Percentiles rank a stretch among this genome's conserved stretches.
These are phyloP conservation scores for Truncatella angustata DNA, from an alignment of 2,329 filamentous ascomycete genomes.

Conservation along the genomic window DNA sequence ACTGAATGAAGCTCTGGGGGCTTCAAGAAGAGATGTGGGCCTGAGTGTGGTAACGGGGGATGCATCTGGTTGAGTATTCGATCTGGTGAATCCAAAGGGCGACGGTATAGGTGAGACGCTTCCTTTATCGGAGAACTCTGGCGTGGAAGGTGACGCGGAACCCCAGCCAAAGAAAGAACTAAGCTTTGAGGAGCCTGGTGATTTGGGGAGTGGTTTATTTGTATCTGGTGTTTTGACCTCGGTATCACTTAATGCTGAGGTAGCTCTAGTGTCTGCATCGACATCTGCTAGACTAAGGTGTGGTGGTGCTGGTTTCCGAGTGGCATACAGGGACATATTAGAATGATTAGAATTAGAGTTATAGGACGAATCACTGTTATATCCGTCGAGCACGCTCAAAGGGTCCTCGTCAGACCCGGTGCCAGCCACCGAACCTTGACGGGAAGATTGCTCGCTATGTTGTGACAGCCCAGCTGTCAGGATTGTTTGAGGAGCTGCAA, in stretches of 20 bases:
- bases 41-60: slow-evolving; percentile 36
- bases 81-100: slow-evolving; percentile 43
- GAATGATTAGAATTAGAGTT: slow-evolving; percentile 33
- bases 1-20: slow-evolving; percentile 38
- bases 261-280: slow-evolving; percentile 29
- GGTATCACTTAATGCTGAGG: slow-evolving; percentile 16
- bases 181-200: slow-evolving; percentile 49
- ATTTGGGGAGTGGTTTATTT: slow-evolving; percentile 55
- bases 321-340: slow-evolving; percentile 45
- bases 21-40: slow-evolving; percentile 35
- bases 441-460: slow-evolving; percentile 41
- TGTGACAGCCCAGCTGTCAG: slow-evolving; percentile 41
- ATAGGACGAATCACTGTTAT: slow-evolving; percentile 31
- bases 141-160: slow-evolving; percentile 43
- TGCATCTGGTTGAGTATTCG: slow-evolving; percentile 38
- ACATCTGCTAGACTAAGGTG: slow-evolving; percentile 49
- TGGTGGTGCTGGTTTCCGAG: slow-evolving; percentile 49
- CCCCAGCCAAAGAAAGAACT: slow-evolving; percentile 55
- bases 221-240: slow-evolving; percentile 38
- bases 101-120: slow-evolving; percentile 47
- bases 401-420: slow-evolving; percentile 32
- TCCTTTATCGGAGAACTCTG: slow-evolving; percentile 49
- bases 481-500: slow-evolving; percentile 42
- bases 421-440: slow-evolving; percentile 33
- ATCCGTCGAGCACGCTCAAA: slow-evolving; percentile 31